phyloP scores from a whole-genome alignment of 2,329 filamentous ascomycete species.

The Epichloe aotearoae region DNA sequence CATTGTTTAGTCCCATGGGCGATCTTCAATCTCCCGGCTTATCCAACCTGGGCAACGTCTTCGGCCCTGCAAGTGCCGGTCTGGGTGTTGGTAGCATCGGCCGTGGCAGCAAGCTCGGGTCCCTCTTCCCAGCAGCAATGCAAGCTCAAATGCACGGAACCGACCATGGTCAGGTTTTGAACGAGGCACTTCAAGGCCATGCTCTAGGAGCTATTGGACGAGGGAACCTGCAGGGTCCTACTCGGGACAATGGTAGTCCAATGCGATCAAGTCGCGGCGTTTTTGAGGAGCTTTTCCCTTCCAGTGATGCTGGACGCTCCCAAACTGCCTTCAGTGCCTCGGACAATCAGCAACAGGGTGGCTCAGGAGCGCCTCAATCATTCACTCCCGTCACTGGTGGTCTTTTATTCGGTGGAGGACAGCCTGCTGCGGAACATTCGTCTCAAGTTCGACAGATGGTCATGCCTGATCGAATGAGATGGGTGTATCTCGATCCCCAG shows the following conservation, averaged over 20 bases:
- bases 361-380: slow-evolving; percentile 21
- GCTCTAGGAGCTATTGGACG: slow-evolving; percentile 57
- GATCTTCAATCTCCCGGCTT: slow-evolving; percentile 68
- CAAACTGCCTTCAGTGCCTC: slow-evolving; percentile 24
- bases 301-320: slow-evolving; percentile 19
- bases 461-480: slow-evolving; percentile 97
- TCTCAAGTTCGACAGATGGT: slow-evolving; percentile 82
- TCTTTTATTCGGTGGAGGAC: slow-evolving; percentile 22
- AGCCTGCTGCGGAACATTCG: slow-evolving; percentile 37
- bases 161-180: slow-evolving; percentile 49
- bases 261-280: slow-evolving; percentile 39
- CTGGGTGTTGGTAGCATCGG: slow-evolving; percentile 53
- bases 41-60: slow-evolving; percentile 54
- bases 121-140: slow-evolving; percentile 78
- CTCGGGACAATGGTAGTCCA: slow-evolving; percentile 46
- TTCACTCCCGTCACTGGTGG: slow-evolving; percentile 23
- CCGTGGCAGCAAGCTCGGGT: slow-evolving; percentile 69
- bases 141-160: slow-evolving; percentile 76
- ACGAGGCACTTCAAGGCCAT: slow-evolving; percentile 43
- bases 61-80: slow-evolving; percentile 47
- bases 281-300: slow-evolving; percentile 42
- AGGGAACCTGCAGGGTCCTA: slow-evolving; percentile 38
- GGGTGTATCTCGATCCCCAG: slow-evolving; percentile 94
- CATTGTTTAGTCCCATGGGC: slow-evolving; percentile 62
- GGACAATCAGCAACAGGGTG: slow-evolving; percentile 23